Conservation (phyloP, 345 rosid genomes). For the Noccaea bulbosa region DNA sequence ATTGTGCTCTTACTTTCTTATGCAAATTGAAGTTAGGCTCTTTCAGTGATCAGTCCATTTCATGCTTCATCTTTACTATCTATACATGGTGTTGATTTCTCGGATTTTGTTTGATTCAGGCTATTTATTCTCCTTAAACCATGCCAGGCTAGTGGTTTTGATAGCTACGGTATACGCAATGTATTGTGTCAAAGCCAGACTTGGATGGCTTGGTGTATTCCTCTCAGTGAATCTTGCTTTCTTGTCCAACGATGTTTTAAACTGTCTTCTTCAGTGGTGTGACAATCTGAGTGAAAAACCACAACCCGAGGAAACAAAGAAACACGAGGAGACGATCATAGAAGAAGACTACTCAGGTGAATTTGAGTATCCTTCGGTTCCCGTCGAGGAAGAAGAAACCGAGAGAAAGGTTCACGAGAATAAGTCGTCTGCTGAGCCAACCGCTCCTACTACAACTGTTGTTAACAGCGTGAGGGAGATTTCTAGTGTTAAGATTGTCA, state of each 20-base stretch:
- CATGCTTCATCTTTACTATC: not conserved
- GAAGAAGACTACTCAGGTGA: conserved; percentile 73
- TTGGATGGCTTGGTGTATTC: conserved; percentile 92
- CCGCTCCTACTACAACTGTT: conserved; percentile 55
- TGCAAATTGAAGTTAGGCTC: too few species aligned
- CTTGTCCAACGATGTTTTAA: conserved; percentile 80
- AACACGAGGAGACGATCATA: conserved; percentile 51
- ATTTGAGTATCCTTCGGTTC: conserved; percentile 58
- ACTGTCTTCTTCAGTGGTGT: conserved; percentile 75
- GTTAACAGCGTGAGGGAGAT: conserved; percentile 55
- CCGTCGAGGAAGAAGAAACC: conserved; percentile 61
- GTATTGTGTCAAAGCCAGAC: conserved; percentile 84
- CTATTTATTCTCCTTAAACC: conserved; percentile 88
- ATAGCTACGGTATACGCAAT: conserved; percentile 70
- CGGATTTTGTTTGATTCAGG: conserved; percentile 55
- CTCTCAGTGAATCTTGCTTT: conserved; percentile 88
- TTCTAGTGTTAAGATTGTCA: conserved; percentile 51
- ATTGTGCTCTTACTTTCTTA: not conserved
- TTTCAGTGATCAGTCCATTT: not conserved
- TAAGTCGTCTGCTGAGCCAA: conserved; percentile 66
- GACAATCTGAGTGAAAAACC: conserved; percentile 71
- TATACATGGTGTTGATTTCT: conserved; percentile 23
- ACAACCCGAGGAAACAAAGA: conserved; percentile 65
- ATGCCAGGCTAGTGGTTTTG: conserved; percentile 88
- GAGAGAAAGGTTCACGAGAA: conserved; percentile 55